Conservation (phyloP, 2,329 filamentous ascomycete species). For the Monilinia vaccinii-corymbosi region DNA sequence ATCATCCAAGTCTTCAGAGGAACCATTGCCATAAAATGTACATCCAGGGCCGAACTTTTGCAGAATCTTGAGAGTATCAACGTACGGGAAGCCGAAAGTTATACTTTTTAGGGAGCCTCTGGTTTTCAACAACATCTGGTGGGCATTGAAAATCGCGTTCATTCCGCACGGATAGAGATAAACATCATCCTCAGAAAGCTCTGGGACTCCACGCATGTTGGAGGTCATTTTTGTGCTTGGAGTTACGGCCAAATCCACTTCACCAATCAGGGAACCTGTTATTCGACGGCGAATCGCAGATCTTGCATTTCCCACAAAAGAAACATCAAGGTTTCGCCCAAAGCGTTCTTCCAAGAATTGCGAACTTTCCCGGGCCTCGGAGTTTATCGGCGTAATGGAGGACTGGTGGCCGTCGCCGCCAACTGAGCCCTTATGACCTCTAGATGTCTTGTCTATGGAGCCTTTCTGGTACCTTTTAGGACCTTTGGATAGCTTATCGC, state of each 20-base stretch:
- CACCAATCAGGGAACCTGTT: conserved; percentile 69
- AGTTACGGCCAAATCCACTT: conserved; percentile 55
- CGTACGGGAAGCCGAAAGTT: conserved; percentile 94
- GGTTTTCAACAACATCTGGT: conserved; percentile 60
- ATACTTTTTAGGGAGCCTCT: conserved; percentile 65
- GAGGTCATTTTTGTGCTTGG: conserved; percentile 40
- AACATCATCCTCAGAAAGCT: conserved; percentile 76
- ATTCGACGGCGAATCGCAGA: conserved; percentile 80
- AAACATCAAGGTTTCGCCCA: conserved; percentile 78
- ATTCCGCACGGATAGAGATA: conserved; percentile 86
- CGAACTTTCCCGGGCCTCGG: conserved; percentile 50
- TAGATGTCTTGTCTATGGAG: conserved; percentile 36
- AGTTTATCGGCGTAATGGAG: conserved; percentile 13
- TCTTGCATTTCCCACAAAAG: conserved; percentile 72
- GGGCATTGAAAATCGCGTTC: conserved; percentile 88
- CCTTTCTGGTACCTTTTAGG: conserved; percentile 71
- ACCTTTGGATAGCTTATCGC: conserved; percentile 44
- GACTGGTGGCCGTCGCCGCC: not conserved
- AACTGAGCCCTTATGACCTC: conserved; percentile 15
- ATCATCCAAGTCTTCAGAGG: conserved; percentile 70
- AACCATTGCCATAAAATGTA: conserved; percentile 77
- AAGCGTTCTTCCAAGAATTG: conserved; percentile 91
- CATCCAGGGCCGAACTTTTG: conserved; percentile 91
- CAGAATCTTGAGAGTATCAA: conserved; percentile 90
- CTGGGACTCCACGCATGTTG: conserved; percentile 47